phyloP scores from a whole-genome alignment of 2,329 filamentous ascomycete species.

The Sphaceloma murrayae region DNA sequence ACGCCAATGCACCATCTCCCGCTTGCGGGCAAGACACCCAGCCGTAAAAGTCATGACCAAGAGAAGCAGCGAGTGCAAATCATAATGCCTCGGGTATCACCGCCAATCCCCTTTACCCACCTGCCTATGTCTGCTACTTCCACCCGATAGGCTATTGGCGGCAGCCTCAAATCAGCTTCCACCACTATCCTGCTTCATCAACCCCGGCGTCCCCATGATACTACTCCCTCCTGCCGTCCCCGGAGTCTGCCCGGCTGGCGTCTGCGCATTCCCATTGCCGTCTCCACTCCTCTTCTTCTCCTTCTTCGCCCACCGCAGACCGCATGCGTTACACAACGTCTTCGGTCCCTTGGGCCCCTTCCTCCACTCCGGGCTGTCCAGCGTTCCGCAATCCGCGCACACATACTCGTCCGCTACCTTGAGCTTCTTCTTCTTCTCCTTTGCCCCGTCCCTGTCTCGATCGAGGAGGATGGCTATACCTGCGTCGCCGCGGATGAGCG shows the following conservation, averaged over 20 bases:
- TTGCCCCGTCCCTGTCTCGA: conserved; percentile 60
- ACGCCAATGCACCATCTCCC: neutral
- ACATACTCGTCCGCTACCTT: conserved; percentile 81
- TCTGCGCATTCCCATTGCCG: conserved; percentile 8
- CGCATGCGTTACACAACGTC: conserved; percentile 91
- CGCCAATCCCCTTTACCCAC: no score
- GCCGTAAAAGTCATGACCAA: no score
- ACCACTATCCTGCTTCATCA: conserved; percentile 18
- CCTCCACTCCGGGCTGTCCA: conserved; percentile 91
- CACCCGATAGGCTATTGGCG: neutral
- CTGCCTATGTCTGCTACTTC: no score
- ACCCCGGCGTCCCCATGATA: conserved; percentile 13
- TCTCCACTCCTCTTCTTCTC: conserved; percentile 29
- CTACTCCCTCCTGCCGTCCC: conserved; percentile 3
- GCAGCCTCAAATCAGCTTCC: conserved; percentile 9
- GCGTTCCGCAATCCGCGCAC: conserved; percentile 88
- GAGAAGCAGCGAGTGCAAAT: no score
- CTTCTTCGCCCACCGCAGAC: conserved; percentile 39
- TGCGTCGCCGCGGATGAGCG: conserved; percentile 73
- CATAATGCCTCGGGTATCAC: no score
- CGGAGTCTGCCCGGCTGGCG: conserved; percentile 16
- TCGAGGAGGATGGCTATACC: conserved; percentile 78
- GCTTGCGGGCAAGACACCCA: no score
- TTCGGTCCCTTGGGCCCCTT: conserved; percentile 90
- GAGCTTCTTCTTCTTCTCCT: conserved; percentile 82